A percentile compares a stretch with the other conserved stretches of the same genome.
phyloP scores from a whole-genome alignment of 306 rosid genomes.

The Citrullus mucosospermus region DNA sequence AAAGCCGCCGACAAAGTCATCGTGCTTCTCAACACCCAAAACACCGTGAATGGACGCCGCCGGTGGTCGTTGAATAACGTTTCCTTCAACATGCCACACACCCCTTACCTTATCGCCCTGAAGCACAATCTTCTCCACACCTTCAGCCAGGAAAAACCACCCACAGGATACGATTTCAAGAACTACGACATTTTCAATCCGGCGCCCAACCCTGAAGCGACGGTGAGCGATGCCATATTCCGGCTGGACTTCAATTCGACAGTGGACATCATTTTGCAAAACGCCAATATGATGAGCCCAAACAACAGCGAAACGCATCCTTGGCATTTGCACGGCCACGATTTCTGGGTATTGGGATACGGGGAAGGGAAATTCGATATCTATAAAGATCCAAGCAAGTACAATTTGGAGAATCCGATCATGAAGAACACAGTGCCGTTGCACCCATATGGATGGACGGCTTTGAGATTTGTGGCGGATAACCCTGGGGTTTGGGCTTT shows the following conservation, averaged over 20 bases:
- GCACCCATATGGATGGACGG: slow-evolving; percentile 76
- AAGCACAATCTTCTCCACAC: slow-evolving; percentile 29
- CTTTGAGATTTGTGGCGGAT: slow-evolving; percentile 58
- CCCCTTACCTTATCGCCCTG: slow-evolving; percentile 65
- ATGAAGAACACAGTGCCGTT: slow-evolving; percentile 75
- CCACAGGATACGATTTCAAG: slow-evolving; percentile 40
- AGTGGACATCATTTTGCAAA: slow-evolving; percentile 60
- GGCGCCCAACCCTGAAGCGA: slow-evolving; percentile 29
- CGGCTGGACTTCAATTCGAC: slow-evolving; percentile 17
- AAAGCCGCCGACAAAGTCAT: slow-evolving; percentile 52
- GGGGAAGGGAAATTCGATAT: slow-evolving; percentile 75
- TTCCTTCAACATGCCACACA: slow-evolving; percentile 51
- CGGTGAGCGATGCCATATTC: slow-evolving; percentile 51
- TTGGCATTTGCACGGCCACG: slow-evolving; percentile 90
- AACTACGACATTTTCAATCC: slow-evolving; percentile 30
- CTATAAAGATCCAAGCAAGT: slow-evolving; percentile 30
- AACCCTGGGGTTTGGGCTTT: slow-evolving; percentile 90
- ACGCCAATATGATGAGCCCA: slow-evolving; percentile 30
- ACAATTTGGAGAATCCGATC: slow-evolving; percentile 67
- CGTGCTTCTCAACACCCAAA: slow-evolving; percentile 73
- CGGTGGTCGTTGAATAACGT: slow-evolving; percentile 74
- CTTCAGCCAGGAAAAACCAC: slow-evolving; percentile 45
- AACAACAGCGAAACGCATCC: slow-evolving; percentile 73
- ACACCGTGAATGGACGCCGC: slow-evolving; percentile 6
- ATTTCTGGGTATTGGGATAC: slow-evolving; percentile 77